Base-by-base conservation (phyloP, 2,329 filamentous ascomycete genomes). In the Ciborinia camelliae region DNA sequence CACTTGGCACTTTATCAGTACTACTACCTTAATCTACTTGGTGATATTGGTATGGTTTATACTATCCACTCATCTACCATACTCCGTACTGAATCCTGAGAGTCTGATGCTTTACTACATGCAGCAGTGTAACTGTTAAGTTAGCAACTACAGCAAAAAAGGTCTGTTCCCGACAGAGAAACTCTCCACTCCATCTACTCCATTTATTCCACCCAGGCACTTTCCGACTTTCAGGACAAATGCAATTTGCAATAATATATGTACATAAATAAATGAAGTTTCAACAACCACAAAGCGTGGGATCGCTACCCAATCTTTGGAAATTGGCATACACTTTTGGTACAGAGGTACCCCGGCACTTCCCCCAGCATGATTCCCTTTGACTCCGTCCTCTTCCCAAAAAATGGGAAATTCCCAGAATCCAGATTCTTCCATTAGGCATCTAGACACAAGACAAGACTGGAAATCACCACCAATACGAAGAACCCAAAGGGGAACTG, bases 271-370 rank as follows among this genome's bases (percentile, higher is more conserved):
- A 12, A 0, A 32, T 12, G 28, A 45, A 45, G n/a, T 58, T 35
- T 47, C 41, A 47, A 35, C 28, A 10, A 58, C 41, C 32, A 35
- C 28, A 10, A 58, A 47, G 41, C 9, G 30, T 35, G 47, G 14
- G 41, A 58, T 47, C 54, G 54, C 28, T 47, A 58, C 54, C 28
- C 54, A 58, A 32, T 35, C 30, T 52, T 52, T 32, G 50, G 50
- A 52, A 32, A 23, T 58, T 47, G 39, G 39, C 20, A 32, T 32
- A 57, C 35, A 20, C 54, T 43, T 23, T 57, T 45, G 39, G 28
- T 6, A 28, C 26, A 37, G 7, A 15, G 53, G 20, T 57, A 45
- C 54, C 54, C 39, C 28, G 12, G 20, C 45, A 7, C 7, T 58
- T 47, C 45, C 54, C 54, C 54, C 54, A 58, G 28, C 54, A 43